Evolutionary conservation across 192 early-diverging fungal genomes (phyloP).

Genomic region (Geosiphon pyriformis): DNA sequence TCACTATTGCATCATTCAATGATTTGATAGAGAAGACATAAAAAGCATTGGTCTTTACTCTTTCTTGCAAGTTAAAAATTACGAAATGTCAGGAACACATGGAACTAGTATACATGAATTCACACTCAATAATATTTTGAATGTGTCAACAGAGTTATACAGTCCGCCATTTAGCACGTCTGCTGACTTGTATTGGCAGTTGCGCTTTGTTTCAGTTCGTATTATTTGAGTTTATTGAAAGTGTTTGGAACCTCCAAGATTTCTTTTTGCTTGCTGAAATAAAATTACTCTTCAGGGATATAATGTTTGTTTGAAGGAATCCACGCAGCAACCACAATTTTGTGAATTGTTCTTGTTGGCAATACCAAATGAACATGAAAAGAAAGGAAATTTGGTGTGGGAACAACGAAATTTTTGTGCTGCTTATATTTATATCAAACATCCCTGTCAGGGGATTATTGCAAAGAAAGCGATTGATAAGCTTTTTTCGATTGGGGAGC

Average conservation of each 20-base stretch:
- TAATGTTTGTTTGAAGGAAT: not conserved
- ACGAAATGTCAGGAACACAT: not conserved
- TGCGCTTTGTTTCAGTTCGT: not conserved
- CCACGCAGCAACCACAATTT: not conserved
- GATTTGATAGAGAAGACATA: no score
- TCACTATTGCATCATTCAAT: no score
- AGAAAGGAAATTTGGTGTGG: not conserved
- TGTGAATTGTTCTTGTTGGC: not conserved
- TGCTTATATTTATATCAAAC: not conserved
- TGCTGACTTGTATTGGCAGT: constrained; percentile 1
- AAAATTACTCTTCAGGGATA: not conserved
- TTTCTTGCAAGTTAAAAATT: no score
- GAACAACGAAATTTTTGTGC: not conserved
- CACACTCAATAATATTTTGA: not conserved
- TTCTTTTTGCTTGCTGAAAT: not conserved
- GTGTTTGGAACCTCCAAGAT: no score
- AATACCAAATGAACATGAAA: constrained; percentile 6
- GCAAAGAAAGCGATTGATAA: not conserved
- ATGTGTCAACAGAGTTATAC: not conserved
- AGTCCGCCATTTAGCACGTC: not conserved
- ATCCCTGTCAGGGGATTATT: not conserved
- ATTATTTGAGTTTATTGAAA: not conserved
- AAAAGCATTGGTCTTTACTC: no score
- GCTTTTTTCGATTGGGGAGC: not conserved
- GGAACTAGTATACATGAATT: not conserved